These are phyloP conservation scores for Ogataea zsoltii DNA, from an alignment of 805 yeast genomes.

Conservation along the genomic window DNA sequence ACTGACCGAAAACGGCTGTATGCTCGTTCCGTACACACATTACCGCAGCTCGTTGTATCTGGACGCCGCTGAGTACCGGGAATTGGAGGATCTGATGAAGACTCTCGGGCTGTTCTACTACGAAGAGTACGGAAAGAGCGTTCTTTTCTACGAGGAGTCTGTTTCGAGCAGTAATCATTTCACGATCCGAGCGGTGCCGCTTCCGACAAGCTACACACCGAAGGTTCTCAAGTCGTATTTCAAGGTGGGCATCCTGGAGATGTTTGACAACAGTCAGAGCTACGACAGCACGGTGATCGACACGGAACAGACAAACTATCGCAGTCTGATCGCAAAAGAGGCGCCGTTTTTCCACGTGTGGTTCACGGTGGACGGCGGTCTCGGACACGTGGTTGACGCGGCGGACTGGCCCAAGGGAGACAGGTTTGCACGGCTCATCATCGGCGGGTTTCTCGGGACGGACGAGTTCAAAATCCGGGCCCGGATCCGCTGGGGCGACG, in stretches of 20 bases:
- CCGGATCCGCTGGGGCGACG: constrained; percentile 29
- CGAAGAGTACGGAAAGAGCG: constrained; percentile 32
- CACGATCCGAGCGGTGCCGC: constrained; percentile 44
- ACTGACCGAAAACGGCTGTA: constrained; percentile 34
- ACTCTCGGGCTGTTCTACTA: constrained; percentile 42
- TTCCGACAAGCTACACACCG: constrained; percentile 34
- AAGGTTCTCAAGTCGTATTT: constrained; percentile 42
- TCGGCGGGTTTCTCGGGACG: constrained; percentile 45
- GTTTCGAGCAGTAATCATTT: constrained; percentile 38
- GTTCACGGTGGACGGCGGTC: constrained; percentile 47
- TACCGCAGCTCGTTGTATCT: constrained; percentile 40
- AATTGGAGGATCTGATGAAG: constrained; percentile 43
- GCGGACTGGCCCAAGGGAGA: constrained; percentile 48
- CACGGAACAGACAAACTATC: constrained; percentile 31
- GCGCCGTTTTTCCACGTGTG: constrained; percentile 54
- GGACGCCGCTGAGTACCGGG: constrained; percentile 45
- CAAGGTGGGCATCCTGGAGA: constrained; percentile 40
- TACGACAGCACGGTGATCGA: constrained; percentile 40
- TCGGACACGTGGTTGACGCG: constrained; percentile 52
- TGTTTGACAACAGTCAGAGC: constrained; percentile 41
- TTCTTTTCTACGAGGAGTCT: constrained; percentile 48
- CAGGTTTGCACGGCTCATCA: constrained; percentile 43
- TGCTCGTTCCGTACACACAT: constrained; percentile 46
- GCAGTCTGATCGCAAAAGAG: constrained; percentile 42
- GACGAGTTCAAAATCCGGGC: constrained; percentile 38